A percentile compares a stretch with the other conserved stretches of the same genome.
Evolutionary conservation across 371 early-diverging fungal species (phyloP).

Genomic region (Phascolomyces articulosus): DNA sequence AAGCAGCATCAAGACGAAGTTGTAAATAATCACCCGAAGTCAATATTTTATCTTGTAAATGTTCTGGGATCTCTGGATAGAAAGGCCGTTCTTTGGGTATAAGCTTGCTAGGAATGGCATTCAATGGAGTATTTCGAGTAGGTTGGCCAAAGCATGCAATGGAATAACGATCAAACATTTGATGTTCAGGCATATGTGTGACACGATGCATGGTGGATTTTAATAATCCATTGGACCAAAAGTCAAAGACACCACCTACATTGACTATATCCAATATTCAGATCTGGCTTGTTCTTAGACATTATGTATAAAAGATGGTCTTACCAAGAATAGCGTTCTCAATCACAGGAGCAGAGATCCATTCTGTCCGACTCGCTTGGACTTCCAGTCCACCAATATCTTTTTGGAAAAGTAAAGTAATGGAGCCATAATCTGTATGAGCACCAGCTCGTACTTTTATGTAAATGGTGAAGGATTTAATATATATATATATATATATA

Average conservation of each 20-base stretch:
- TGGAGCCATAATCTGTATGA: conserved; percentile 64
- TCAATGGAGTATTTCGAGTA: conserved; percentile 7
- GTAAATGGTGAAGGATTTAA: not conserved
- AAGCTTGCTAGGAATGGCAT: conserved; percentile 15
- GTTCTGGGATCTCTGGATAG: conserved; percentile 1
- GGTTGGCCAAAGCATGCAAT: conserved; percentile 64
- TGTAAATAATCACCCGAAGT: conserved; percentile 14
- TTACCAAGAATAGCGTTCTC: conserved; percentile 44
- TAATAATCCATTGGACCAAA: conserved; percentile 66
- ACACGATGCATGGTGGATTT: conserved; percentile 69
- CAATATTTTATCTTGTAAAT: not conserved
- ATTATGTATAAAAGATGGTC: too few relatives aligned
- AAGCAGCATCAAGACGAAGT: conserved; percentile 15
- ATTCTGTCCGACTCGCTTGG: conserved; percentile 36
- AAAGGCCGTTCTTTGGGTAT: conserved; percentile 4
- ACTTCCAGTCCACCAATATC: conserved; percentile 65
- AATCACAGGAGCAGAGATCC: conserved; percentile 59
- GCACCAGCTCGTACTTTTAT: conserved; percentile 11
- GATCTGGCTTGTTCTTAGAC: too few relatives aligned
- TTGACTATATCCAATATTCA: conserved; percentile 58
- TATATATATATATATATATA: too few relatives aligned
- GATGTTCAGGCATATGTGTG: conserved; percentile 43
- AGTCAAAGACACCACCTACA: conserved; percentile 66
- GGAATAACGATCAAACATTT: conserved; percentile 50
- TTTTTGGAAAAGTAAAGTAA: conserved; percentile 68